A percentile compares a stretch with the other conserved stretches of the same genome.
These are phyloP conservation scores for Penicillium pancosmium DNA, from an alignment of 495 filamentous ascomycete species.

Conservation along the genomic window DNA sequence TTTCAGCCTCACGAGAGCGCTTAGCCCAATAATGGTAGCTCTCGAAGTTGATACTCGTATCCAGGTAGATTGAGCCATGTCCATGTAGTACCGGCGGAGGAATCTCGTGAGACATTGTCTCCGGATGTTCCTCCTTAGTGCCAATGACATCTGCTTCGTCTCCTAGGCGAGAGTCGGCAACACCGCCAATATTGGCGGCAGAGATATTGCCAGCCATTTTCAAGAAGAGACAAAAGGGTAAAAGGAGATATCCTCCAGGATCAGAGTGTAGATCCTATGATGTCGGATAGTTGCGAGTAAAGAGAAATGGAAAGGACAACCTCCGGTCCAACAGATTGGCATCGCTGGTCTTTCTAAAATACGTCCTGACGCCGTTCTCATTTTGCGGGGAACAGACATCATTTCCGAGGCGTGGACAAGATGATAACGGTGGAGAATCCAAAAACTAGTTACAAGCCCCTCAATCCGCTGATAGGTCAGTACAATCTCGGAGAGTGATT, in stretches of 20 bases:
- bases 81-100: slow-evolving; percentile 13
- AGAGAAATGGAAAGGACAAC: neutral
- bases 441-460: neutral
- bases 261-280: too few species aligned
- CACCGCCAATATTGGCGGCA: slow-evolving; percentile 19
- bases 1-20: slow-evolving; percentile 28
- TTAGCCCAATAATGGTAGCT: slow-evolving; percentile 38
- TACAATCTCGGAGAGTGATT: neutral
- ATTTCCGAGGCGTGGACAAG: neutral
- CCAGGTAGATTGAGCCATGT: slow-evolving; percentile 19
- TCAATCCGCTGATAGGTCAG: neutral
- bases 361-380: neutral
- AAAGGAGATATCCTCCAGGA: neutral
- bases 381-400: slow-evolving; percentile 1
- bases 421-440: neutral
- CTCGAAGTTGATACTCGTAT: slow-evolving; percentile 35
- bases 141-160: slow-evolving; percentile 21
- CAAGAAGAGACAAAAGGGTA: neutral
- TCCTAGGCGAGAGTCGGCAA: slow-evolving; percentile 19
- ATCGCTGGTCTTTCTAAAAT: neutral
- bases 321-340: neutral
- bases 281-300: too few species aligned
- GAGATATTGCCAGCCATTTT: slow-evolving; percentile 19
- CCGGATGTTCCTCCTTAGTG: slow-evolving; percentile 17
- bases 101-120: slow-evolving; percentile 13